Evolutionary conservation across 768 basidiomycete species (phyloP), one percentile per base, ranked within the genome.

Genomic region (Auriscalpium microsporum): DNA sequence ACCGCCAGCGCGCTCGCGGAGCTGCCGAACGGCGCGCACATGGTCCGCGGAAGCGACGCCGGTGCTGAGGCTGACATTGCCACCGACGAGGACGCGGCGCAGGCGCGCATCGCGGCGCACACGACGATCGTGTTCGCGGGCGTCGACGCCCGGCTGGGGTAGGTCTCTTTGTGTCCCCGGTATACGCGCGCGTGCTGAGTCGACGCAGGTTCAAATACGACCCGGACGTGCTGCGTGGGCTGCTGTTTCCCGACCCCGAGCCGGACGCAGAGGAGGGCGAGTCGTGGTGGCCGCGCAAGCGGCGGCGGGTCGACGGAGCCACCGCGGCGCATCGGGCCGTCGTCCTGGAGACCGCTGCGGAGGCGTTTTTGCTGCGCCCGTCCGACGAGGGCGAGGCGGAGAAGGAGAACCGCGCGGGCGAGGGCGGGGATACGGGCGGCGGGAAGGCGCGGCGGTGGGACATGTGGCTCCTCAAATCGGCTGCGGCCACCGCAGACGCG

Each of bases 201-300:
- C 6, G 19, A 11, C 34, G 4, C 47, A 70, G 69, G 13, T 70
- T 68, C 64, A 66, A 65, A 53, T 70, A 69, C 48, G 59, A 66
- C 34, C 63, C 68, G 0, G 61, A 57, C 28, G 62, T 62, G 16
- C 61, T 70, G 36, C 65, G 59, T 17, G 51, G 60, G 5, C 60
- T 60, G 35, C 58, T 70, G 23, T 58, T 70, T 14, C 37, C 13
- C 9, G 33, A n/a, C 10, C 14, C 4, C 11, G 28, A 19, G 14
- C 56, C 58, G 45, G 52, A 56, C 28, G 45, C 57, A 17, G 55
- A 53, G 3, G 46, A 46, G 4, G 47, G 36, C 4, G 17, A 40
- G 58, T 45, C 4, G 33, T 47, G 9, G 42, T 52, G 38, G 8
- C 44, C 46, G 4, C 38, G 45, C 5, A 21, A 48, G 11, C 52